Evolutionary conservation across 2,329 filamentous ascomycete genomes (phyloP).

Genomic region (Aspergillus sp.): DNA sequence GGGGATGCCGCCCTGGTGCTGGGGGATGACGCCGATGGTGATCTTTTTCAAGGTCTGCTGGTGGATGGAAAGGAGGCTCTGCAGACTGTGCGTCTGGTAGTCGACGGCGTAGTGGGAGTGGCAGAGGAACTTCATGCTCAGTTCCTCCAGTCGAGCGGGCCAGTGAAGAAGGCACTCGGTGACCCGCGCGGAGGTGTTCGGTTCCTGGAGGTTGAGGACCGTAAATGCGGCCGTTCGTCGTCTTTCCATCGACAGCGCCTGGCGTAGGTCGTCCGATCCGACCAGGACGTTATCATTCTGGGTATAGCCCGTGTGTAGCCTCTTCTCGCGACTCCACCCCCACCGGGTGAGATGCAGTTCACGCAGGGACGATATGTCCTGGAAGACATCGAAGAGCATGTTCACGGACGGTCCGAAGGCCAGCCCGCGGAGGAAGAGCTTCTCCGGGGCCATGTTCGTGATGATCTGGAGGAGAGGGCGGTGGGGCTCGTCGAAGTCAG

Average conservation of each 20-base stretch:
- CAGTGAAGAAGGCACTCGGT: background rate
- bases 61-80: background rate
- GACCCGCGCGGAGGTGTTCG: background rate
- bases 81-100: background rate
- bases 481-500: background rate
- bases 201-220: background rate
- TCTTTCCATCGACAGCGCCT: background rate
- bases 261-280: background rate
- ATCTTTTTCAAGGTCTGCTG: background rate
- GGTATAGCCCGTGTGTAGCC: background rate
- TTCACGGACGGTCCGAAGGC: background rate
- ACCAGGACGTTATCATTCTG: background rate
- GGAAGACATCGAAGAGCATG: background rate
- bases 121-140: background rate
- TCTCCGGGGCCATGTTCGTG: background rate
- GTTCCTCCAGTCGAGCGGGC: background rate
- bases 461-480: background rate
- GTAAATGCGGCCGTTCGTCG: background rate
- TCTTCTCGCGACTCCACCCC: background rate
- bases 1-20: background rate
- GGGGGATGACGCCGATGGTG: background rate
- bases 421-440: background rate
- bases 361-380: background rate
- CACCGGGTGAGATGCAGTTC: background rate
- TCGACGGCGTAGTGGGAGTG: background rate